phyloP scores from a whole-genome alignment of 441 rosid species.

The Adansonia grandidieri region DNA sequence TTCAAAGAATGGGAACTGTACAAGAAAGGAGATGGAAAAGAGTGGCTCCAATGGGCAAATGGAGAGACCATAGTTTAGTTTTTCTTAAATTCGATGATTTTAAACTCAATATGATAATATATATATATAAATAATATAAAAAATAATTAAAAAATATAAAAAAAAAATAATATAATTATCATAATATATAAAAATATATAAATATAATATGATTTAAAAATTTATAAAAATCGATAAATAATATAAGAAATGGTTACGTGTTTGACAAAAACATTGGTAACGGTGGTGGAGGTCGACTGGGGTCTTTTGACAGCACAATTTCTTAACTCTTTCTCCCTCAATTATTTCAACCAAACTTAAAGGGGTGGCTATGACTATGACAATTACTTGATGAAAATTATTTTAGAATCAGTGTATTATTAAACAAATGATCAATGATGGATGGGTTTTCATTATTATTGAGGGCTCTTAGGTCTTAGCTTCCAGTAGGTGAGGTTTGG shows the following conservation, averaged over 20 bases:
- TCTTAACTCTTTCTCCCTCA: constrained; percentile 42
- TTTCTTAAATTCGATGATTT: background rate
- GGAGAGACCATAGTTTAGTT: constrained; percentile 11
- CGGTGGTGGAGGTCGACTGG: too few species aligned
- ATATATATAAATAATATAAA: too few species aligned
- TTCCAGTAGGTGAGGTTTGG: constrained; percentile 37
- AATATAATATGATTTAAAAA: too few species aligned
- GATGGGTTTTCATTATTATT: constrained; percentile 6
- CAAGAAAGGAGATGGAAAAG: constrained; percentile 3
- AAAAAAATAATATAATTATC: too few species aligned
- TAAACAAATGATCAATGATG: background rate
- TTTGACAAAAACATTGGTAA: constrained; percentile 21
- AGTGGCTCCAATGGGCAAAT: background rate
- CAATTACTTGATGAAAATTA: constrained; percentile 15
- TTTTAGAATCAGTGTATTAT: background rate
- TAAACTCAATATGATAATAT: too few species aligned
- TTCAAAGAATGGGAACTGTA: constrained; percentile 17
- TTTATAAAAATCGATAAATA: too few species aligned
- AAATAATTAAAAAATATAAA: too few species aligned
- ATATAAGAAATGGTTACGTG: constrained; percentile 28
- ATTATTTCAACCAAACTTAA: constrained; percentile 36
- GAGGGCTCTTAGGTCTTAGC: background rate
- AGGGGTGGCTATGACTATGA: constrained; percentile 31
- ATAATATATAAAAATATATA: too few species aligned
- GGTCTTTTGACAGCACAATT: constrained; percentile 32